phyloP scores from a whole-genome alignment of 495 filamentous ascomycete species.

The Clohesyomyces aquaticus region DNA sequence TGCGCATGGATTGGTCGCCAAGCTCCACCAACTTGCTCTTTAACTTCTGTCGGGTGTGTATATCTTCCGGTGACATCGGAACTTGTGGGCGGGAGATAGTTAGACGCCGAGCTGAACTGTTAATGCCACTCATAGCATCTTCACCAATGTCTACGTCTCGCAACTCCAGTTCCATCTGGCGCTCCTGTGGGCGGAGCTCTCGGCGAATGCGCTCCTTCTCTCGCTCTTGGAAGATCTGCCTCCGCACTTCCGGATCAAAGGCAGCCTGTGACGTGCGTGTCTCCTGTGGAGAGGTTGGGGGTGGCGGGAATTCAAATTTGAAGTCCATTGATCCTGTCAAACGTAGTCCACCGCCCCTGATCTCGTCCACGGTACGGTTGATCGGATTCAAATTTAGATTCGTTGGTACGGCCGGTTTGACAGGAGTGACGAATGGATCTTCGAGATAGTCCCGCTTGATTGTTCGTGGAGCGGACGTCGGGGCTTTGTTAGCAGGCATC shows the following conservation, averaged over 20 bases:
- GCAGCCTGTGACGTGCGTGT: not conserved
- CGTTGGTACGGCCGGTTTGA: not conserved
- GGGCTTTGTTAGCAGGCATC: not conserved
- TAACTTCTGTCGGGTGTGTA: conserved; percentile 12
- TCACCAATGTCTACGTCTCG: conserved; percentile 25
- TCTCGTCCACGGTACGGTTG: not conserved
- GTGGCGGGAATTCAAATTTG: conserved; percentile 18
- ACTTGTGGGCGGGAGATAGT: conserved; percentile 5
- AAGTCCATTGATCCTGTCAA: conserved; percentile 27
- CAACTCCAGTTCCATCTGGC: conserved; percentile 2
- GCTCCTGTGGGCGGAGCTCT: conserved; percentile 12
- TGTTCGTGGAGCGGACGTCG: conserved; percentile 1
- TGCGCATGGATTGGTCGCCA: not conserved
- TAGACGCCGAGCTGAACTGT: not conserved
- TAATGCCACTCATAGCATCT: conserved; percentile 24
- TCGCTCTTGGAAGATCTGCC: conserved; percentile 11
- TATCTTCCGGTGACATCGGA: conserved; percentile 17
- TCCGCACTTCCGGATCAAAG: not conserved
- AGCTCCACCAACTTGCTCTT: conserved; percentile 23
- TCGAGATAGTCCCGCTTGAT: conserved; percentile 16
- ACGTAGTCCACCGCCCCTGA: not conserved
- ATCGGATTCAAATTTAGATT: conserved; percentile 5
- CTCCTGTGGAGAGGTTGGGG: not conserved
- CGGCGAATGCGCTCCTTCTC: conserved; percentile 31
- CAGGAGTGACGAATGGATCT: conserved; percentile 33